Base-by-base conservation (phyloP, 495 filamentous ascomycete species). In the Penicillium herquei region DNA sequence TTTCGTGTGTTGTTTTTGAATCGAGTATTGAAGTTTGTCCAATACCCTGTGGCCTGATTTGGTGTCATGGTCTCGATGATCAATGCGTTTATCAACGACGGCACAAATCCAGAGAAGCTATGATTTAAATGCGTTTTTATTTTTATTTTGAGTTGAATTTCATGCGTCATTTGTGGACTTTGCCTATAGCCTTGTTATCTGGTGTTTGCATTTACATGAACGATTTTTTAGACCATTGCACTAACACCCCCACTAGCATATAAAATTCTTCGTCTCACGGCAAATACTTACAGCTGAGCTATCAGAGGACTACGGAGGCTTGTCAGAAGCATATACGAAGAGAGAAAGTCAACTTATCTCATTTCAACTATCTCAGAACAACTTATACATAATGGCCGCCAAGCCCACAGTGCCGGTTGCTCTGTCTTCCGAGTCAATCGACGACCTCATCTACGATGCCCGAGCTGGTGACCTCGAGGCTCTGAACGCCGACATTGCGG, bases 401-500 rank as follows among this genome's bases (percentile, higher is more conserved):
- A 61, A 40, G 61, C 62, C 71, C 14, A 58, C 65, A 49, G 70
- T 68, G 43, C 64, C 64, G 31, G 54, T 73, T 17, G 54, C 73
- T 42, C 74, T 92, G 53, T 82, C 80, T 21, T 81, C 84, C 65
- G 92, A 96, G 42, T 80, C 89, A 64, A 87, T 91, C 54, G 90
- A 93, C 66, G 93, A 96, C 65, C 84, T 96, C 58, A 81, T 96
- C 57, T 96, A 94, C 74, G 80, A 86, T 49, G 84, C 92, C 13
- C 89, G 92, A 31, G 78, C 78, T 0, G 88, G 89, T 62, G 91
- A 95, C 34, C 76, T 85, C 50, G 72, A 79, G 31, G 88, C 91
- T 41, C 81, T 96, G 41, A 71, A 76, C n/a, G 66, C 73, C 10
- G 77, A 83, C 61, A 72, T 92, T 52, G 65, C 80, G 9, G 75